A percentile compares a stretch with the other conserved stretches of the same genome.
These are phyloP conservation scores for Aureobasidium sp. DNA, from an alignment of 2,329 filamentous ascomycete species.

Conservation along the genomic window DNA sequence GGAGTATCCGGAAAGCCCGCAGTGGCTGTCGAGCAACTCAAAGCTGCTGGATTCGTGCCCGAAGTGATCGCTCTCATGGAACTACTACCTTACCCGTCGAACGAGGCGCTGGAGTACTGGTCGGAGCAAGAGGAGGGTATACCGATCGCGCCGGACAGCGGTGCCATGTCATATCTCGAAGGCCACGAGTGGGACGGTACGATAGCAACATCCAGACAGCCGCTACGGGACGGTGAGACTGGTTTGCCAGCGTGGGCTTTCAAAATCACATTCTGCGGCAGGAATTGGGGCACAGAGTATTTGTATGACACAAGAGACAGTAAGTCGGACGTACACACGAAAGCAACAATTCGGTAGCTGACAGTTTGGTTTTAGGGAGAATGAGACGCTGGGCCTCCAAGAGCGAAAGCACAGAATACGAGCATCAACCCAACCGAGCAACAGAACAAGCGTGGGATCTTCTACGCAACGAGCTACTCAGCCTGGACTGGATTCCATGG, in stretches of 20 bases:
- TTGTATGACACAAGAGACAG: constrained; percentile 11
- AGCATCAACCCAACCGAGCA: not conserved
- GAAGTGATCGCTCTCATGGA: constrained; percentile 10
- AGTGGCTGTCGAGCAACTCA: not conserved
- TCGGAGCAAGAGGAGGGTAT: constrained; percentile 8
- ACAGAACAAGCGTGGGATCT: not conserved
- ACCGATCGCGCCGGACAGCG: constrained; percentile 11
- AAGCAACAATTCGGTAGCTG: not conserved
- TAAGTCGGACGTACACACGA: not conserved
- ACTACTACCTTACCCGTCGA: constrained; percentile 11
- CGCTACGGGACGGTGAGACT: constrained; percentile 7
- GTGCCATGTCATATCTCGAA: constrained; percentile 11
- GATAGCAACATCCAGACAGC: constrained; percentile 4
- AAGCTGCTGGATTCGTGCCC: not conserved
- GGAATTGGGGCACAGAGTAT: constrained; percentile 5
- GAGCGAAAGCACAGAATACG: not conserved
- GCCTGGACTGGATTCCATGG: constrained; percentile 12
- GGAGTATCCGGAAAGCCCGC: not conserved
- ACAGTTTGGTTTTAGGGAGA: not conserved
- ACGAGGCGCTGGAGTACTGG: not conserved
- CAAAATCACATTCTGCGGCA: constrained; percentile 10
- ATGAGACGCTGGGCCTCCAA: constrained; percentile 10
- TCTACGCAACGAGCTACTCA: not conserved
- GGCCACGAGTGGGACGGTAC: constrained; percentile 6
- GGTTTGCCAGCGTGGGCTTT: constrained; percentile 11